Evolutionary conservation across 2,329 filamentous ascomycete genomes (phyloP).

Genomic region (Colletotrichum viniferum): DNA sequence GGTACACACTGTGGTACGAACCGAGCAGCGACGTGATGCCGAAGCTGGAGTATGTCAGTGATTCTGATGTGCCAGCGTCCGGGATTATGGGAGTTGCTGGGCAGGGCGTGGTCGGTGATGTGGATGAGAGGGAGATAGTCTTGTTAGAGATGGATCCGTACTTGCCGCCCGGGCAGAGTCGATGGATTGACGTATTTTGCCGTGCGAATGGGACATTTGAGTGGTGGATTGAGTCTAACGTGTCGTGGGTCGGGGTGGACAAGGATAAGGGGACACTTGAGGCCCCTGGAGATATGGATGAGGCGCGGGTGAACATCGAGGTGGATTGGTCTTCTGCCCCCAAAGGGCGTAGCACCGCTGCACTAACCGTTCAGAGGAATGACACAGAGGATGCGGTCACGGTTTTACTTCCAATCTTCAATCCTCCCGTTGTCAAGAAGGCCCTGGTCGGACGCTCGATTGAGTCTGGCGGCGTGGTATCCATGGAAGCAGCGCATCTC

Average conservation of each 20-base stretch:
- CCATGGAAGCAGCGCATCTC: neutral
- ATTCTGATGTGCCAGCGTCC: neutral
- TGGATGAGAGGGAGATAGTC: neutral
- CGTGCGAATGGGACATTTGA: neutral
- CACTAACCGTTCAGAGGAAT: neutral
- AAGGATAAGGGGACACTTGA: neutral
- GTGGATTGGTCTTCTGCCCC: neutral
- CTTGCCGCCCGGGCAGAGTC: neutral
- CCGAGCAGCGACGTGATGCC: constrained; percentile 56
- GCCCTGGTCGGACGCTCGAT: neutral
- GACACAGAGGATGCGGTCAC: neutral
- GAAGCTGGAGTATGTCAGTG: constrained; percentile 29
- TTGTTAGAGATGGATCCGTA: neutral
- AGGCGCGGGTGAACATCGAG: neutral
- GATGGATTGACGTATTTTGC: neutral
- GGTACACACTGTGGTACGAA: constrained; percentile 55
- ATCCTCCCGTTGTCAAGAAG: neutral
- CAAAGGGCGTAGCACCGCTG: neutral
- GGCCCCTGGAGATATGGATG: neutral
- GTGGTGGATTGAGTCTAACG: neutral
- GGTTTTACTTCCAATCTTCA: neutral
- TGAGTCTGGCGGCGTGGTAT: neutral
- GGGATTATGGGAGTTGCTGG: neutral
- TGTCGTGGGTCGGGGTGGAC: neutral
- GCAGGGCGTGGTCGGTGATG: neutral